Evolutionary conservation across 257 asterid species (phyloP).

Genomic region (Cinchona pubescens): DNA sequence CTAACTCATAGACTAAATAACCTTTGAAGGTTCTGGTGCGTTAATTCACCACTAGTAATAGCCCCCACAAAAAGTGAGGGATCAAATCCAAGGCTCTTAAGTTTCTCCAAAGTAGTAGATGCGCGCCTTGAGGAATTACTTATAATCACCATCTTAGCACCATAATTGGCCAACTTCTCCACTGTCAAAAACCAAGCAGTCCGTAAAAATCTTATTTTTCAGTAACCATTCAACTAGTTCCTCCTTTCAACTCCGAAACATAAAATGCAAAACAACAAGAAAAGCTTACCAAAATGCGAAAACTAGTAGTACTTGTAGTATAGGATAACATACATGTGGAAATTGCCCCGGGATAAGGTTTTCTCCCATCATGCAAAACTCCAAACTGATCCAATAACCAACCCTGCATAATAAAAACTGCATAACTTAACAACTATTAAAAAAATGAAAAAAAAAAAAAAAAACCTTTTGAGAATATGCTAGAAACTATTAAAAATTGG

Average conservation of each 20-base stretch:
- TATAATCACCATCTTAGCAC: constrained; percentile 87
- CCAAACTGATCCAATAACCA: constrained; percentile 99
- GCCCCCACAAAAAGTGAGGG: constrained; percentile 82
- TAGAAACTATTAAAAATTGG: too few species aligned
- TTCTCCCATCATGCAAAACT: constrained; percentile 91
- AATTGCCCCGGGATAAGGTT: constrained; percentile 92
- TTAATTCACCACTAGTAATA: constrained; percentile 92
- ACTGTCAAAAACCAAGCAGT: constrained; percentile 38
- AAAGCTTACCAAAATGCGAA: constrained; percentile 34
- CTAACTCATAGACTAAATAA: constrained; percentile 4
- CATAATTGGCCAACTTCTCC: constrained; percentile 71
- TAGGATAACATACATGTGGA: constrained; percentile 61
- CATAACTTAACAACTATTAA: too few species aligned
- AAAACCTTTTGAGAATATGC: too few species aligned
- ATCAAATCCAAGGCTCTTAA: constrained; percentile 79
- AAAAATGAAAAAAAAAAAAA: too few species aligned
- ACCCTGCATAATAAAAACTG: constrained; percentile 44
- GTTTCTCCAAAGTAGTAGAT: constrained; percentile 77
- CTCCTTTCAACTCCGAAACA: neutral
- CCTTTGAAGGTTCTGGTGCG: constrained; percentile 85
- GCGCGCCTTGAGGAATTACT: constrained; percentile 96
- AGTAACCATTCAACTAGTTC: neutral
- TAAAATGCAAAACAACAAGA: constrained; percentile 3
- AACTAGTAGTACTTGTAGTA: neutral
- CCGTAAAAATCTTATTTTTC: neutral